Evolutionary conservation across 495 filamentous ascomycete genomes (phyloP), one percentile per base, ranked within the genome.

Genomic region (Chaetomidium leptoderma): DNA sequence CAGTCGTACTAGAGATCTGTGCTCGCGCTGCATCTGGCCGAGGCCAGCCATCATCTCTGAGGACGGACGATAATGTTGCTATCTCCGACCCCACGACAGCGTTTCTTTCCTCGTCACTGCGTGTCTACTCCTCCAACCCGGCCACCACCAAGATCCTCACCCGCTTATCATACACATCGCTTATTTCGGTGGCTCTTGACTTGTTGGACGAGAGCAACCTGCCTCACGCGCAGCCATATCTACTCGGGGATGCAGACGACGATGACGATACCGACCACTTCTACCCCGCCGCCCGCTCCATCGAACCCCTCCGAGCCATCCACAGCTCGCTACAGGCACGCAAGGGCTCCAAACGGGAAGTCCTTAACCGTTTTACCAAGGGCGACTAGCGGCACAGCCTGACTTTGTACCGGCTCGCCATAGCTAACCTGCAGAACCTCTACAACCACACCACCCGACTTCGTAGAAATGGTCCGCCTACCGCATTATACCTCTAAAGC

Each of bases 341-440:
- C 23, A 91, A 86, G 64, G 87, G 88, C 4, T 81, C 79, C 10
- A 88, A 86, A 62, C 77, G 84, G 45, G 90, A 95, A 65, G 80
- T 92, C 5, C 73, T 89, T 6, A 87, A 90, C 63, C 79, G 88
- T 27, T 86, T 95, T 36, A 62, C 87, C 0, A 85, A 91, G 56
- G 88, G 88, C 42, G 90, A 95, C 67, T 95, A 89, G 89, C 78
- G 88, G 19, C 78, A 84, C 49, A 90, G 90, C 1, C 73, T 95
- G 21, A 85, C 81, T 1, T 71, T 95, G 16, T 88, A 87, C 59
- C 88, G 91, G 66, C 75, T 92, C 5, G 89, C 88, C 46, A 91
- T 90, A 78, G 84, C 85, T 14, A 90, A 95, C 62, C 71, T 90
- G 14, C 86, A 87, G 58, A 77, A 89, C 65, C 75, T 92, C n/a